Conservation (phyloP, 1,284 basidiomycete genomes). For the Violaceomyces palustris region DNA sequence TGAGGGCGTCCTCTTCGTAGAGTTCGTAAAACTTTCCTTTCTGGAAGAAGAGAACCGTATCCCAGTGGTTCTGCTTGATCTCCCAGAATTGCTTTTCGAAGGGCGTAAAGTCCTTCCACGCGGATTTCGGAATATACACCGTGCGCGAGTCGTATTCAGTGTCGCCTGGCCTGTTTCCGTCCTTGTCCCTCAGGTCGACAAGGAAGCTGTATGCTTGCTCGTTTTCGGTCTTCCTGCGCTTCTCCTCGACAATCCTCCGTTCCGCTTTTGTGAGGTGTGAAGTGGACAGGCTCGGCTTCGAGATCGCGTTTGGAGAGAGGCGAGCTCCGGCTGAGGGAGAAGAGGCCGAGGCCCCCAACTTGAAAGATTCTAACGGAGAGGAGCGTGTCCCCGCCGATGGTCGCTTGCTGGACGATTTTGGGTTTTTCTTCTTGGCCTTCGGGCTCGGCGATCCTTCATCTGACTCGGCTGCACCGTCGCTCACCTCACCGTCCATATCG, state of each 20-base stretch:
- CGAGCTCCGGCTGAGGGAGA: not conserved
- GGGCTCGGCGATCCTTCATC: too few relatives aligned
- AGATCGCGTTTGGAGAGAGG: not conserved
- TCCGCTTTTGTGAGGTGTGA: slow-evolving; percentile 82
- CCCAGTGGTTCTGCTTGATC: slow-evolving; percentile 51
- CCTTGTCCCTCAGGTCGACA: slow-evolving; percentile 72
- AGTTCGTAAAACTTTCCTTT: slow-evolving; percentile 63
- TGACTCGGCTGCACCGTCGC: too few relatives aligned
- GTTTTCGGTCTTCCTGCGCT: slow-evolving; percentile 66
- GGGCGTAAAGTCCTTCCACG: slow-evolving; percentile 82
- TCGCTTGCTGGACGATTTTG: too few relatives aligned
- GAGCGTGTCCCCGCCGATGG: too few relatives aligned
- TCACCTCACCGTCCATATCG: not conserved
- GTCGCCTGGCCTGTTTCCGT: slow-evolving; percentile 71
- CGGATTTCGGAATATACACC: slow-evolving; percentile 70
- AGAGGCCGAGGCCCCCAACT: too few relatives aligned
- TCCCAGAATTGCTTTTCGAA: slow-evolving; percentile 69
- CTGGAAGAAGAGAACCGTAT: slow-evolving; percentile 87
- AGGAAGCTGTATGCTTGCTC: slow-evolving; percentile 83
- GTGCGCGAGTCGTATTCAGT: slow-evolving; percentile 91
- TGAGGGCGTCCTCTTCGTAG: slow-evolving; percentile 53
- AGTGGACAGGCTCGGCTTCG: slow-evolving; percentile 15
- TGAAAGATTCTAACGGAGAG: too few relatives aligned
- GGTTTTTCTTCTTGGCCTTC: too few relatives aligned
- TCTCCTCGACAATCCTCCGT: slow-evolving; percentile 57